These are phyloP conservation scores for Anacardium occidentale DNA, from an alignment of 345 rosid species.

Conservation along the genomic window DNA sequence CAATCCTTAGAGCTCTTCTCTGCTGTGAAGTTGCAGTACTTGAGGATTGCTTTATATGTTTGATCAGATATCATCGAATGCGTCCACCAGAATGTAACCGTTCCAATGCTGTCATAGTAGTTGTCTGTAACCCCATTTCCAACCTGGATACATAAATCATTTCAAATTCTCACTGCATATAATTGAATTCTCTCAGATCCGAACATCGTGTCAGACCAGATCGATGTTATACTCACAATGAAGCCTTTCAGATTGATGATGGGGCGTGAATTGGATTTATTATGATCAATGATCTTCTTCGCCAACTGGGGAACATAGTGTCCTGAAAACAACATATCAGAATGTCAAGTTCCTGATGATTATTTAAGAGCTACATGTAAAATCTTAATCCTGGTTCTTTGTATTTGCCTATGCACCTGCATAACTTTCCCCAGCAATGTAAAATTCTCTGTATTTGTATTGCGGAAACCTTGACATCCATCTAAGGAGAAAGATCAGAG, in stretches of 20 bases:
- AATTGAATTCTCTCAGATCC: not conserved
- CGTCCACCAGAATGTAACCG: constrained; percentile 86
- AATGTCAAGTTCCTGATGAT: not conserved
- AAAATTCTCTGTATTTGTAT: constrained; percentile 75
- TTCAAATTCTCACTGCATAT: not conserved
- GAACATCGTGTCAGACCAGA: not conserved
- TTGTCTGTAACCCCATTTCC: constrained; percentile 85
- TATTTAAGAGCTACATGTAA: not conserved
- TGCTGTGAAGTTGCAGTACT: constrained; percentile 60
- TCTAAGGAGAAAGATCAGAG: constrained; percentile 58
- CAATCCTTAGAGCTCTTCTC: constrained; percentile 48
- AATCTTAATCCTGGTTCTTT: not conserved
- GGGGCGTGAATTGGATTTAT: constrained; percentile 46
- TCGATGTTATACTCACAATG: constrained; percentile 45
- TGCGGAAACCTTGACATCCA: constrained; percentile 95
- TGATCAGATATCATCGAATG: constrained; percentile 81
- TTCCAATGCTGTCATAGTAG: constrained; percentile 75
- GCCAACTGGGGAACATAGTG: constrained; percentile 96
- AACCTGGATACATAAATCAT: constrained; percentile 40
- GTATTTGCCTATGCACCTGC: constrained; percentile 50
- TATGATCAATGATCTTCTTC: constrained; percentile 65
- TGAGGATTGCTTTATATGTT: constrained; percentile 61
- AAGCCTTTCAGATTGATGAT: constrained; percentile 82
- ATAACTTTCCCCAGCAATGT: constrained; percentile 89
- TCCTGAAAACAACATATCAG: constrained; percentile 35